Evolutionary conservation across 2,329 filamentous ascomycete genomes (phyloP).

Genomic region (Xylariaceae sp.): DNA sequence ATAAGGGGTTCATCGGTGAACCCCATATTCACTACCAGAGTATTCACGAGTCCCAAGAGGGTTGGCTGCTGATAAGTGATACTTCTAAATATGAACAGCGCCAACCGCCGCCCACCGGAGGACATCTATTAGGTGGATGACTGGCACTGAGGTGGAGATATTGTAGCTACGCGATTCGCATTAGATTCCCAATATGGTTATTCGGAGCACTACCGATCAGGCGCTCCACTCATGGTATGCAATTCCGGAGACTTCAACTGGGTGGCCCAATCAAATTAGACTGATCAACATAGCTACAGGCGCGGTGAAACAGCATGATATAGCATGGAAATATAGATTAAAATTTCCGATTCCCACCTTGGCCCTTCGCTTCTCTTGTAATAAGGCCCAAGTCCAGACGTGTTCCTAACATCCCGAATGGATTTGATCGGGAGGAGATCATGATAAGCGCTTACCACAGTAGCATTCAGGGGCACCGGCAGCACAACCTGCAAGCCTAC

Average conservation of each 20-base stretch:
- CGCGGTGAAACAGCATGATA: slow-evolving; percentile 18
- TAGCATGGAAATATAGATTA: slow-evolving; percentile 7
- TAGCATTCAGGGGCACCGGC: slow-evolving; percentile 12
- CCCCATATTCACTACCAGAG: too few species aligned
- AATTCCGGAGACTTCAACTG: slow-evolving; percentile 7
- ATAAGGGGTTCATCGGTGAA: too few species aligned
- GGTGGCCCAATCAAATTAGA: slow-evolving; percentile 11
- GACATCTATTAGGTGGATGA: too few species aligned
- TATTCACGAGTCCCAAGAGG: too few species aligned
- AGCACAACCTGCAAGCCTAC: neutral
- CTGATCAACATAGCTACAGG: slow-evolving; percentile 7
- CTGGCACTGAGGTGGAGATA: neutral
- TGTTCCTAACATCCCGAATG: neutral
- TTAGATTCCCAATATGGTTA: slow-evolving; percentile 11
- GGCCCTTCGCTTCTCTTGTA: slow-evolving; percentile 10
- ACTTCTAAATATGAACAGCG: too few species aligned
- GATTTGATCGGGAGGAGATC: slow-evolving; percentile 4
- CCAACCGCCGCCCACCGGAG: too few species aligned
- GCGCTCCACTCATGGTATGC: slow-evolving; percentile 4
- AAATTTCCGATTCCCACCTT: slow-evolving; percentile 9
- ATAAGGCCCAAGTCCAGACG: neutral
- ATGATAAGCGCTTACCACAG: slow-evolving; percentile 18
- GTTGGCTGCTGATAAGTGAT: too few species aligned
- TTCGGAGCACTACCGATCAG: slow-evolving; percentile 13
- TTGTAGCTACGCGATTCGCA: slow-evolving; percentile 4